Evolutionary conservation across 1,284 basidiomycete species (phyloP), one percentile per base, ranked within the genome.

Genomic region (Coniophora puteana): DNA sequence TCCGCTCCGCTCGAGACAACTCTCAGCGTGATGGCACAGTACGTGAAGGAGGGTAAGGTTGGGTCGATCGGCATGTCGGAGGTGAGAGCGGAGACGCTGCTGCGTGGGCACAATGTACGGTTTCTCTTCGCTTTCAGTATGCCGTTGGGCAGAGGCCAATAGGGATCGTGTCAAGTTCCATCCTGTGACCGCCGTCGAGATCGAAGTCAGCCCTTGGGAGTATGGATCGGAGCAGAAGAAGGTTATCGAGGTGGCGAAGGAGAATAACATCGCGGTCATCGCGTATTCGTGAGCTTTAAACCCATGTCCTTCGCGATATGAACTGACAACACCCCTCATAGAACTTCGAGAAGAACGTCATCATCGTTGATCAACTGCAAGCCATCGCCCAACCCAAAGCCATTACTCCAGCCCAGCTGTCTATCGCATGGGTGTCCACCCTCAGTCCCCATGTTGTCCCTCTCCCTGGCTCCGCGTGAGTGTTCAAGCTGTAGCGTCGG

Each of bases 51-150:
- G 31, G 74, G 74, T 3, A 74, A 74, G 45, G 61, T 74, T 43
- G 65, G 66, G 38, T 67, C 74, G 51, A 72, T 78, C 21, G 75
- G 76, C 1, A 54, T 78, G 41, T 78, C 72, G 17, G 78, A 80
- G 53, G 70, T 66, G 43, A 66, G 61, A 4, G 71, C 70, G 12
- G 64, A 58, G n/a, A 75, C 75, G 0, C 57, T 80, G 6, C 62
- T 73, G 28, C 66, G 69, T 17, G 78, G 74, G 4, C 55, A 69
- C 44, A 51, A 54, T 26, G 67, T 69, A 18, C 37, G 53, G 32
- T 24, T n/a, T n/a, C n/a, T n/a, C n/a, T n/a, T n/a, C n/a, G n/a
- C n/a, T n/a, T n/a, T n/a, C n/a, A n/a, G n/a, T n/a, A n/a, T n/a
- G n/a, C n/a, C n/a, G n/a, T n/a, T n/a, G n/a, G n/a, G n/a, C n/a